Evolutionary conservation across 352 stramenopile genomes (phyloP), one percentile per base, ranked within the genome.

Genomic region (Bremia lactucae): DNA sequence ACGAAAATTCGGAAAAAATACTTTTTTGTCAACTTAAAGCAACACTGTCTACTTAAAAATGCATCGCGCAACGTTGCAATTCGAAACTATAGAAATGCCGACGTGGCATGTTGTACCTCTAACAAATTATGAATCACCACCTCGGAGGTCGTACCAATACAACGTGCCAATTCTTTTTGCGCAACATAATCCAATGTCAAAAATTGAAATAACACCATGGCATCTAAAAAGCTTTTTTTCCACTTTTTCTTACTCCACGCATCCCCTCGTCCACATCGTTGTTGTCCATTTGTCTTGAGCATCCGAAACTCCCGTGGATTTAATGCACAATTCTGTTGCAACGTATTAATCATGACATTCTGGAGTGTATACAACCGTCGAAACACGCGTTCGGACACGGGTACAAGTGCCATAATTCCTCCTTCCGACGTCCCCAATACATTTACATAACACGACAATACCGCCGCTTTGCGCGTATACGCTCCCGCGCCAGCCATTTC

Each of bases 261-360:
- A 38, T 92, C 80, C 0, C 70, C 51, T 16, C 80, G 59, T 6
- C 80, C 80, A 20, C 62, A 80, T 31, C 68, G 59, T n/a, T 58
- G 64, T 22, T 73, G 60, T 1, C 58, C 64, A 42, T 89, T 87
- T 10, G 72, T 57, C 59, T 87, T 83, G 38, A 89, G 53, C 46
- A 68, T 71, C 6, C 82, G 79, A 50, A 92, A 94, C 33, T 90
- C 79, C 13, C 82, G 75, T 21, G 82, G 82, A 41, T 94, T 94
- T 34, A 94, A 31, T 26, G 79, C 80, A 23, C 72, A 83, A 44
- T 90, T 90, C 31, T 93, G 80, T 26, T 73, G 80, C 26, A 91
- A 52, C 36, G 80, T 87, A 57, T 87, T 92, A 48, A 92, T 76
- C 80, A 95, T 92, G 28, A 92, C 81, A 37, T 84, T 92, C 49